Percentiles rank a stretch among this genome's conserved stretches.
Evolutionary conservation across 805 yeast genomes (phyloP).

Genomic region (Sungouiella blattae): DNA sequence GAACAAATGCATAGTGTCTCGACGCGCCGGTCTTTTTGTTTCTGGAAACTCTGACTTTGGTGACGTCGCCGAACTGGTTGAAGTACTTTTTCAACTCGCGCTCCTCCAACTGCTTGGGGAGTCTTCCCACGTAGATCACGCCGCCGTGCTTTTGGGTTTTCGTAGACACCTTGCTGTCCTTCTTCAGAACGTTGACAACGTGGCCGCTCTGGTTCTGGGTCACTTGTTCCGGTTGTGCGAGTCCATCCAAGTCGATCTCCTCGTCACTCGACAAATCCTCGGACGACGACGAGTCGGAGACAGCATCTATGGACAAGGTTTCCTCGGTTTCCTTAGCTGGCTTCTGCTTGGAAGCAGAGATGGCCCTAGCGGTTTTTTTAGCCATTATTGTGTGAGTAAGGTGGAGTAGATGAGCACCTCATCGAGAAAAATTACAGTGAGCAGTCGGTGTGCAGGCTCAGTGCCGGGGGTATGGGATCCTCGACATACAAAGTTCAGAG

Average conservation of each 20-base stretch:
- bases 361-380: conserved; percentile 17
- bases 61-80: conserved; percentile 83
- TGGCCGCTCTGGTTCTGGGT: conserved; percentile 14
- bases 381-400: conserved; percentile 17
- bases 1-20: conserved; percentile 88
- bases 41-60: conserved; percentile 76
- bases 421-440: conserved; percentile 10
- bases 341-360: conserved; percentile 4
- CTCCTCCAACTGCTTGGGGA: conserved; percentile 92
- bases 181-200: conserved; percentile 20
- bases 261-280: conserved; percentile 14
- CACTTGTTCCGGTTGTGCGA: conserved; percentile 1
- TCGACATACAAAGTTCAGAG: too few species aligned
- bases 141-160: conserved; percentile 42
- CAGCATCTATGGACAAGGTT: conserved; percentile 1
- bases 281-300: conserved; percentile 6
- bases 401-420: conserved; percentile 7
- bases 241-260: conserved; percentile 12
- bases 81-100: conserved; percentile 75
- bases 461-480: background rate
- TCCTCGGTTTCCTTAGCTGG: background rate
- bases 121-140: conserved; percentile 83
- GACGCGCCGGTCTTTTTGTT: conserved; percentile 88
- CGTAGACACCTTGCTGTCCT: conserved; percentile 19
- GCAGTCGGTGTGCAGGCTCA: conserved; percentile 9